phyloP scores from a whole-genome alignment of 768 basidiomycete genomes.

The Mycena chlorophos region DNA sequence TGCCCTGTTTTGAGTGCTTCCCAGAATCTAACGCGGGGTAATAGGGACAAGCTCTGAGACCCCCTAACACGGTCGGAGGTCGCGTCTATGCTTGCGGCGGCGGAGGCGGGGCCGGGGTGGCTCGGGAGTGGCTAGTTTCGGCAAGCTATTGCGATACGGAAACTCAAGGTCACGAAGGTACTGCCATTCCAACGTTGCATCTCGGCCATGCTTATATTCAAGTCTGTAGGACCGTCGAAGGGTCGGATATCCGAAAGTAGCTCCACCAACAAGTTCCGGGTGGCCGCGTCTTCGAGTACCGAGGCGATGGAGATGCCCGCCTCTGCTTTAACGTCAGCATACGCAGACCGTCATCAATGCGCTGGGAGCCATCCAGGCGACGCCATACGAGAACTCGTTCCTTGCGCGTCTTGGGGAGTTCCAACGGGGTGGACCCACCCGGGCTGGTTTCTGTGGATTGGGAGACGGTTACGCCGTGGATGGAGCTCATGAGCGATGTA shows the following conservation, averaged over 20 bases:
- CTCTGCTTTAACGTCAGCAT: slow-evolving; percentile 29
- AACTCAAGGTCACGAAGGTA: slow-evolving; percentile 48
- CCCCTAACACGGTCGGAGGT: slow-evolving; percentile 45
- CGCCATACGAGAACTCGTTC: slow-evolving; percentile 67
- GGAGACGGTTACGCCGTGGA: slow-evolving; percentile 73
- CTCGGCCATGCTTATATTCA: too few relatives aligned
- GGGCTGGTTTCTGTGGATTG: slow-evolving; percentile 64
- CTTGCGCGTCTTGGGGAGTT: slow-evolving; percentile 60
- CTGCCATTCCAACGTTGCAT: too few relatives aligned
- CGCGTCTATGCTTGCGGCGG: slow-evolving; percentile 33
- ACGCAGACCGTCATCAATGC: slow-evolving; percentile 44
- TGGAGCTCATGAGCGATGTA: slow-evolving; percentile 71
- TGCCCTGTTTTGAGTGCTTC: too few relatives aligned
- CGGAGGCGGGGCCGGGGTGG: slow-evolving; percentile 17
- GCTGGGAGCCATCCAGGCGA: slow-evolving; percentile 57
- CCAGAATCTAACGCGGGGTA: too few relatives aligned
- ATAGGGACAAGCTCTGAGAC: slow-evolving; percentile 39
- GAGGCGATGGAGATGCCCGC: slow-evolving; percentile 40
- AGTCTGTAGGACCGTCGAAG: too few relatives aligned
- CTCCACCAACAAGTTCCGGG: too few relatives aligned
- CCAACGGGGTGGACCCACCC: slow-evolving; percentile 30
- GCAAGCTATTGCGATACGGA: slow-evolving; percentile 41
- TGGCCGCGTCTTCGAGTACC: too few relatives aligned
- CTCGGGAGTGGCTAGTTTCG: slow-evolving; percentile 24
- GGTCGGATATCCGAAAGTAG: too few relatives aligned